phyloP scores from a whole-genome alignment of 257 asterid genomes.

The Solanum gandarillasii region DNA sequence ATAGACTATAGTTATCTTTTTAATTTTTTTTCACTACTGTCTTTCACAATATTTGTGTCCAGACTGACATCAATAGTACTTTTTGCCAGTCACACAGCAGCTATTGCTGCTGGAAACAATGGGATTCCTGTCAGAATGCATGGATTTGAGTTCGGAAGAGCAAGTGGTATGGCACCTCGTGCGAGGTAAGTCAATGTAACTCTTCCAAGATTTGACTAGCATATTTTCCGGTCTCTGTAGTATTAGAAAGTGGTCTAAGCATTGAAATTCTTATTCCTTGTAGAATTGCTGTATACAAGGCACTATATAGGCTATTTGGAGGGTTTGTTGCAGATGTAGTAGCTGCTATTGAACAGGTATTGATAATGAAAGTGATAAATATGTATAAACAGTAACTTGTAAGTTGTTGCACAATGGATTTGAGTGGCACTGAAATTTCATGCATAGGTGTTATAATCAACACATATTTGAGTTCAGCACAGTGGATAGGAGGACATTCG shows the following conservation, averaged over 20 bases:
- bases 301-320: conserved; percentile 89
- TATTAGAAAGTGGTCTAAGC: neutral
- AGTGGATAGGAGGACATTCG: neutral
- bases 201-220: neutral
- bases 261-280: conserved; percentile 13
- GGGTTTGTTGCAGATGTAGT: conserved; percentile 96
- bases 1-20: neutral
- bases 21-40: neutral
- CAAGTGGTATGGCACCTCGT: conserved; percentile 99
- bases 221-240: neutral
- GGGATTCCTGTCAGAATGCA: conserved; percentile 91
- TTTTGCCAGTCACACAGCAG: conserved; percentile 78
- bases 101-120: conserved; percentile 98
- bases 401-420: neutral
- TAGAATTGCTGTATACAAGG: conserved; percentile 98
- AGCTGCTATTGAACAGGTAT: conserved; percentile 99
- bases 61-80: neutral
- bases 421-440: neutral
- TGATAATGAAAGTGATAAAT: neutral
- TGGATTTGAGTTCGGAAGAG: conserved; percentile 93
- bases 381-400: neutral
- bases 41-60: neutral
- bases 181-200: conserved; percentile 48
- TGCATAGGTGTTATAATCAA: neutral
- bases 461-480: neutral